These are phyloP conservation scores for Mallotus japonicus DNA, from an alignment of 441 rosid genomes.

Conservation along the genomic window DNA sequence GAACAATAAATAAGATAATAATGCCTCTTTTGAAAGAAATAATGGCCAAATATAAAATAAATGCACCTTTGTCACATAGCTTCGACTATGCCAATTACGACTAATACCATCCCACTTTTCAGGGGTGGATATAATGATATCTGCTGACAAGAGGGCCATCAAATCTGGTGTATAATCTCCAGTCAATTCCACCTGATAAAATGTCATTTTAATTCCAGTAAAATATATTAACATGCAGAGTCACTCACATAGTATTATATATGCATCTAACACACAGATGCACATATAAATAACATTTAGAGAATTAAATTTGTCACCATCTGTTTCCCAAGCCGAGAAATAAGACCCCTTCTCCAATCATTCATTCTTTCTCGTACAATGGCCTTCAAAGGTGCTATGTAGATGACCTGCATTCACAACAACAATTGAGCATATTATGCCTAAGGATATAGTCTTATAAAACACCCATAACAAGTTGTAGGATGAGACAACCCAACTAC, in stretches of 20 bases:
- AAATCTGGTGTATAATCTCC: conserved; percentile 99
- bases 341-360: conserved; percentile 92
- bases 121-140: conserved; percentile 97
- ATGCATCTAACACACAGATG: neutral
- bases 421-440: conserved; percentile 1
- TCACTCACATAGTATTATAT: neutral
- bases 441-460: neutral
- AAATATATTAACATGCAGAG: neutral
- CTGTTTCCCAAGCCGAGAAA: conserved; percentile 84
- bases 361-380: conserved; percentile 98
- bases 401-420: conserved; percentile 64
- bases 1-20: conserved; percentile 14
- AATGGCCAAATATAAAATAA: conserved; percentile 19
- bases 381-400: conserved; percentile 99
- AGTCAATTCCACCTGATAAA: conserved; percentile 94
- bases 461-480: neutral
- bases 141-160: conserved; percentile 96
- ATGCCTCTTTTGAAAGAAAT: neutral
- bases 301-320: conserved; percentile 55
- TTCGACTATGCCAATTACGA: conserved; percentile 98
- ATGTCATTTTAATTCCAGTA: neutral
- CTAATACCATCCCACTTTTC: conserved; percentile 99
- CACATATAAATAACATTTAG: neutral
- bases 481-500: neutral
- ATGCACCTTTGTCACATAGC: conserved; percentile 92